A percentile compares a stretch with the other conserved stretches of the same genome.
Evolutionary conservation across 2,329 filamentous ascomycete species (phyloP).

Genomic region (Fusarium stilboides): DNA sequence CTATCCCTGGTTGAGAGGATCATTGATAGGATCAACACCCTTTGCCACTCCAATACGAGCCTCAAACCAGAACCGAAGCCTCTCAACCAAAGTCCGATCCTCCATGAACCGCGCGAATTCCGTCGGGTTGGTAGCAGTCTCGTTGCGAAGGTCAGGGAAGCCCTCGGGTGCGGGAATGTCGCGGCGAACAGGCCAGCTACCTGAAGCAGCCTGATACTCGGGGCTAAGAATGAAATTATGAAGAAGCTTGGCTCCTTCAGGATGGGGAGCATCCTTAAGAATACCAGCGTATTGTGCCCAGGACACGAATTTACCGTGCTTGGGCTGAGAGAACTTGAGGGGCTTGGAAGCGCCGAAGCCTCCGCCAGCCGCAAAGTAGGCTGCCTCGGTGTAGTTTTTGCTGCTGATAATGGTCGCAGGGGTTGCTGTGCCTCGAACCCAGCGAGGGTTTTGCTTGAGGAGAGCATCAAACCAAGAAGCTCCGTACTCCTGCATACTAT

Average conservation of each 20-base stretch:
- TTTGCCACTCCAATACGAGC: slow-evolving; percentile 20
- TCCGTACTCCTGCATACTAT: slow-evolving; percentile 59
- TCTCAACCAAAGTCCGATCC: slow-evolving; percentile 19
- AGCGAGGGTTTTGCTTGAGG: slow-evolving; percentile 64
- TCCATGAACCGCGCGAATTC: slow-evolving; percentile 28
- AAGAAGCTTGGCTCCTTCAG: slow-evolving; percentile 32
- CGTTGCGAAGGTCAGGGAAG: slow-evolving; percentile 12
- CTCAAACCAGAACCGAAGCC: slow-evolving; percentile 31
- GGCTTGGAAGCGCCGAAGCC: slow-evolving; percentile 34
- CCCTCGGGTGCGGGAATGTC: slow-evolving; percentile 2
- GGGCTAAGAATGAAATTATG: slow-evolving; percentile 30
- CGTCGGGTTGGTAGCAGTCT: slow-evolving; percentile 24
- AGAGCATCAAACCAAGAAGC: slow-evolving; percentile 63
- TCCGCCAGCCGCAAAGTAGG: slow-evolving; percentile 51
- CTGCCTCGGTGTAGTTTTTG: too few species aligned
- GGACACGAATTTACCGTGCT: slow-evolving; percentile 59
- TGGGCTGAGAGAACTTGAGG: slow-evolving; percentile 52
- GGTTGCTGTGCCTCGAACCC: slow-evolving; percentile 67
- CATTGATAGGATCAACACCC: too few species aligned
- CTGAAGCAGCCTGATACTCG: slow-evolving; percentile 3
- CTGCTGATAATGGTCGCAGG: slow-evolving; percentile 45
- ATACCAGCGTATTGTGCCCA: slow-evolving; percentile 67
- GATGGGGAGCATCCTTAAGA: slow-evolving; percentile 33
- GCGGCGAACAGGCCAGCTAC: slow-evolving; percentile 27
- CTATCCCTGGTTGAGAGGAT: too few species aligned